phyloP scores from a whole-genome alignment of 2,329 filamentous ascomycete genomes.

The Mycosphaerelloides madeirae region DNA sequence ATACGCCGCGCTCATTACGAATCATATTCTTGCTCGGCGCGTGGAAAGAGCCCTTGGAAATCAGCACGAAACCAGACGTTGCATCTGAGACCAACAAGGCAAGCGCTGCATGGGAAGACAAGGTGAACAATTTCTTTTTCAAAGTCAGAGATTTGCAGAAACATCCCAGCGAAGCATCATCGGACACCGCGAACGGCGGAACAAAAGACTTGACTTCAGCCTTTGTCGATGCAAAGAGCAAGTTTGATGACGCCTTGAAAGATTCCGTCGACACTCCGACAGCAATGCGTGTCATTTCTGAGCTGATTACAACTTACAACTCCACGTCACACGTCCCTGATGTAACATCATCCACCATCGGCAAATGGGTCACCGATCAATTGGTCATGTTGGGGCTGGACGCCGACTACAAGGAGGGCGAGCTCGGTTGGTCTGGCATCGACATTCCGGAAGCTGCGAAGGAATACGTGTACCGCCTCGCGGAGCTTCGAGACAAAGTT shows the following conservation, averaged over 20 bases:
- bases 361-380: slow-evolving; percentile 76
- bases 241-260: slow-evolving; percentile 62
- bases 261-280: slow-evolving; percentile 85
- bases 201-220: slow-evolving; percentile 38
- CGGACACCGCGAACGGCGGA: slow-evolving; percentile 1
- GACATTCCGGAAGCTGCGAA: slow-evolving; percentile 58
- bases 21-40: slow-evolving; percentile 82
- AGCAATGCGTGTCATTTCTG: slow-evolving; percentile 72
- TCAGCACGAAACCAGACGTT: slow-evolving; percentile 66
- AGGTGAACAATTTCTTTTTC: slow-evolving; percentile 66
- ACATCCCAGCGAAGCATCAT: slow-evolving; percentile 9
- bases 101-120: slow-evolving; percentile 73
- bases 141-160: slow-evolving; percentile 50
- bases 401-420: slow-evolving; percentile 42
- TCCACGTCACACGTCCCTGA: slow-evolving; percentile 45
- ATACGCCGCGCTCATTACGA: slow-evolving; percentile 73
- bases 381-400: slow-evolving; percentile 82
- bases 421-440: slow-evolving; percentile 62
- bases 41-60: slow-evolving; percentile 90
- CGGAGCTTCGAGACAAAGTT: slow-evolving; percentile 54
- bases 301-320: slow-evolving; percentile 75
- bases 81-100: slow-evolving; percentile 49
- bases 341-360: slow-evolving; percentile 51
- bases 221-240: slow-evolving; percentile 51
- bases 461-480: slow-evolving; percentile 57